Base-by-base conservation (phyloP, 2,329 filamentous ascomycete genomes). In the Xylariaceae sp. region DNA sequence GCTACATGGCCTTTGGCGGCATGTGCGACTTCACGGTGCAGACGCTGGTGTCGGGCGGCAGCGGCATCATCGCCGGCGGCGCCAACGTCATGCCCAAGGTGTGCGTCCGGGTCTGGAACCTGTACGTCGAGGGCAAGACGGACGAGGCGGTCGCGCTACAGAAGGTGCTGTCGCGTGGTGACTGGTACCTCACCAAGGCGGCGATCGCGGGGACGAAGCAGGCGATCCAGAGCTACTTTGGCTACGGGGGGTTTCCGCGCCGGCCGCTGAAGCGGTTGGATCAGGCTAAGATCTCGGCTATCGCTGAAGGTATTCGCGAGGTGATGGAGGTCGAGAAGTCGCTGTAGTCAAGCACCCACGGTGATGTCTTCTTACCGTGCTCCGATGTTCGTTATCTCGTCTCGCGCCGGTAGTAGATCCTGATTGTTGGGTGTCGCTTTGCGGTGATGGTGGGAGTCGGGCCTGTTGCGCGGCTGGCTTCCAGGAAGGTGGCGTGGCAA, bases 11-110 rank as follows among this genome's bases (percentile, higher is more conserved):
- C 16, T 89, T 93, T 59, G 88, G 88, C 34, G 89, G 88, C 50
- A 87, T 93, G 63, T 88, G 85, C 59, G 89, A 94, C 66, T 94
- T 94, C 64, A 89, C 87, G 1, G 73, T 87, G 19, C 89, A 91
- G 67, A 91, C 87, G 1, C 75, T 90, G 4, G 75, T 84, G 46
- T 86, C 80, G 36, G 88, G 88, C 36, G 88, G 88, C 33, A 85
- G 80, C 42, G 88, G 89, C 24, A 89, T 93, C 64, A 93, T 94
- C 56, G 87, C 87, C 13, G 89, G 89, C 16, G 83, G 86, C 32
- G 89, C 87, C 47, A 95, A 94, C 59, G 81, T 94, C 43, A 81
- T 91, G 65, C 89, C 89, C 38, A 89, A 90, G 69, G 72, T 85
- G 6, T 90, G 87, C 58, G 84, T 85, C 37, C 79, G 78, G 60